phyloP scores from a whole-genome alignment of 306 rosid species.

The Prunus fruticosa region DNA sequence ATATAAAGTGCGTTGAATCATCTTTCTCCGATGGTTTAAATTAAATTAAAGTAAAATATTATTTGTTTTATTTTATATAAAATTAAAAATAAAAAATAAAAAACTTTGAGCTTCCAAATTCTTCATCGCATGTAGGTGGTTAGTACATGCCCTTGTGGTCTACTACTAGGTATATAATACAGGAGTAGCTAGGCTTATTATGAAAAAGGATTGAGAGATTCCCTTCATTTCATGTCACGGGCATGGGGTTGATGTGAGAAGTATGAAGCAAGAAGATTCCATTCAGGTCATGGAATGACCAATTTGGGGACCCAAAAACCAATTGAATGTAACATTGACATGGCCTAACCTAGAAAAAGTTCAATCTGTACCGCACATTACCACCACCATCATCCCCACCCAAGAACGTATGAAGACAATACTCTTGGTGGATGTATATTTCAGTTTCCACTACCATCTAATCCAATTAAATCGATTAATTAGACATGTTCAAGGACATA shows the following conservation, averaged over 20 bases:
- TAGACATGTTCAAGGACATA: conserved; percentile 10
- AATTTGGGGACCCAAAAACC: conserved; percentile 47
- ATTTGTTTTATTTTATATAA: too few species aligned
- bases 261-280: conserved; percentile 41
- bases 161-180: background rate
- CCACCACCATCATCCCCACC: conserved; percentile 21
- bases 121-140: background rate
- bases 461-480: background rate
- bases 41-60: too few species aligned
- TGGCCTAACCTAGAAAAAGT: conserved; percentile 27
- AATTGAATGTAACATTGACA: conserved; percentile 33
- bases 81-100: too few species aligned
- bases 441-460: conserved; percentile 31
- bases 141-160: background rate
- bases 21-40: too few species aligned
- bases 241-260: conserved; percentile 15
- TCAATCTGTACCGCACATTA: conserved; percentile 16
- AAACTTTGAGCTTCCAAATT: background rate
- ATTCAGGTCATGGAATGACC: conserved; percentile 42
- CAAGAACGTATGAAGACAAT: conserved; percentile 14
- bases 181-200: conserved; percentile 1
- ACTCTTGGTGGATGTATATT: conserved; percentile 33
- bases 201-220: conserved; percentile 26
- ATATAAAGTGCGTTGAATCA: too few species aligned
- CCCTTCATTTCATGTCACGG: conserved; percentile 32